Percentiles rank a stretch among this genome's conserved stretches.
These are phyloP conservation scores for Leccinum subtestaceum DNA, from an alignment of 768 basidiomycete species.

Conservation along the genomic window DNA sequence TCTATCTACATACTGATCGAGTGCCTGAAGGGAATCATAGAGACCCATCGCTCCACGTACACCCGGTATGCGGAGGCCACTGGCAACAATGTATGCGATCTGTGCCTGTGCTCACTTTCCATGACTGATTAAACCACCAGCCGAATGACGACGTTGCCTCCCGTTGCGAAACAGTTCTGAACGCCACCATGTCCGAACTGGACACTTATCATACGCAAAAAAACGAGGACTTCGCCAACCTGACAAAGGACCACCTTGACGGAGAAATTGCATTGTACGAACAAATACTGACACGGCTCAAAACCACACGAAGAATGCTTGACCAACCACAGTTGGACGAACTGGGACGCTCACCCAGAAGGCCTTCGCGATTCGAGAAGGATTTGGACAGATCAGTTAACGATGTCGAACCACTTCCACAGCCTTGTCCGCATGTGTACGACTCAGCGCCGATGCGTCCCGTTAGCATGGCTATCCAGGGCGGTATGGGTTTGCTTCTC, in stretches of 20 bases:
- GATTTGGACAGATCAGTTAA: conserved; percentile 57
- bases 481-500: conserved; percentile 64
- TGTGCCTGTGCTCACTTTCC: neutral
- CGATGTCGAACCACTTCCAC: conserved; percentile 48
- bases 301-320: conserved; percentile 52
- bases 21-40: conserved; percentile 54
- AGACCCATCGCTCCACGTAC: conserved; percentile 71
- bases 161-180: conserved; percentile 84
- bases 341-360: conserved; percentile 49
- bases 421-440: conserved; percentile 78
- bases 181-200: conserved; percentile 87
- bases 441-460: conserved; percentile 74
- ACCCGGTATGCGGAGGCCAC: conserved; percentile 59
- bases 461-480: conserved; percentile 71
- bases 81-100: conserved; percentile 26
- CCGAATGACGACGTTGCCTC: conserved; percentile 62
- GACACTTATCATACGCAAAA: conserved; percentile 77
- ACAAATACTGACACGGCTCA: conserved; percentile 61
- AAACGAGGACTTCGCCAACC: conserved; percentile 57
- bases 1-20: neutral
- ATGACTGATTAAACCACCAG: conserved; percentile 32
- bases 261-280: conserved; percentile 76
- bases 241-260: conserved; percentile 69
- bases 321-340: conserved; percentile 47
- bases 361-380: conserved; percentile 74